Evolutionary conservation across 805 yeast species (phyloP), one percentile per base, ranked within the genome.

Genomic region (Lipomyces yamanashiensis): DNA sequence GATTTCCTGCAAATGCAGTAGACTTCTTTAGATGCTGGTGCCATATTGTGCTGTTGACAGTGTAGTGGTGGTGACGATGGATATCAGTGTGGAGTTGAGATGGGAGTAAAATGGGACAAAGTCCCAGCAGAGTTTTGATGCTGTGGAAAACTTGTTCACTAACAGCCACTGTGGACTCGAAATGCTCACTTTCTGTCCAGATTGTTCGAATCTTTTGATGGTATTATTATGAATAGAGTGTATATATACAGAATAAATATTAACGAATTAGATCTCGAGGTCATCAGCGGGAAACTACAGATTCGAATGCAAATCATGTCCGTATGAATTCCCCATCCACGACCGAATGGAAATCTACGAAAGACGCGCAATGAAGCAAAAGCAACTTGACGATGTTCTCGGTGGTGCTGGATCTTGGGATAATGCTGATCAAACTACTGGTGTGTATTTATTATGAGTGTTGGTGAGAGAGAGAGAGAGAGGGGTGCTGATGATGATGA

Each of bases 381-480:
- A 95, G 73, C 89, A 91, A 69, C 93, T 95, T 2, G 99, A 95
- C 76, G 99, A 93, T 78, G 97, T 95, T 12, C 81, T 95, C 17
- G 99, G 99, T 62, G 97, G 96, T 41, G 95, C 87, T 66, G 98
- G 97, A 37, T 96, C 98, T 1, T 95, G 99, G 99, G 98, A 93
- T 75, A 93, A 95, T 73, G 99, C 95, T 34, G 99, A 95, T 74
- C 98, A 95, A 74, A 95, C 98, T 0, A 81, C 86, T 1, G 67
- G 70, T 67, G 51, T 1, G 64, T 49, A 15, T 39, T 15, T 41
- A 19, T 23, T 23, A 4, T 45, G 39, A 23, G 15, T 17, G 9
- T 21, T 19, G 28, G 28, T 28, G 28, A 28, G 28, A 5, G 34
- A n/a, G 17, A 9, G 33, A 33, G n/a, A n/a, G n/a, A n/a, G n/a